A percentile compares a stretch with the other conserved stretches of the same genome.
Evolutionary conservation across 1,139 yeast genomes (phyloP).

Genomic region (Magnusiomyces clavatus): DNA sequence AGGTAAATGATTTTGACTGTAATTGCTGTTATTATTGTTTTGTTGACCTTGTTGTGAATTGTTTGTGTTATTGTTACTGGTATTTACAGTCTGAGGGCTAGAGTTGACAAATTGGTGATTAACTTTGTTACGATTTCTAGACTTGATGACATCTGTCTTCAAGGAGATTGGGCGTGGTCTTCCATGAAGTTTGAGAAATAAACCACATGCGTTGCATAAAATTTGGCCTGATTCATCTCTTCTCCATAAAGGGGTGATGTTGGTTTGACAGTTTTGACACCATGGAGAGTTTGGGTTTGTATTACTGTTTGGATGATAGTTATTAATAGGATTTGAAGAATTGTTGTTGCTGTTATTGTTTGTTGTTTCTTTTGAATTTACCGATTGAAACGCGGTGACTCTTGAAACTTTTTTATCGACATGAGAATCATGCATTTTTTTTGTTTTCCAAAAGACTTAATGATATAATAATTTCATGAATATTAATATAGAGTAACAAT

Average conservation of each 20-base stretch:
- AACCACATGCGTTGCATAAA: conserved; percentile 91
- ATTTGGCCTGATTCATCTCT: conserved; percentile 91
- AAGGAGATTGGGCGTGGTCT: conserved; percentile 85
- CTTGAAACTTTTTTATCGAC: too few relatives aligned
- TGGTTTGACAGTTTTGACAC: conserved; percentile 86
- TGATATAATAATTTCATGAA: too few relatives aligned
- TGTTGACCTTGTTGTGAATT: too few relatives aligned
- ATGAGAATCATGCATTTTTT: too few relatives aligned
- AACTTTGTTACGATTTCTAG: conserved; percentile 72
- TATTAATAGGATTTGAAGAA: background rate
- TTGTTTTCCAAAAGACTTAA: too few relatives aligned
- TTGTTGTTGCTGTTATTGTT: conserved; percentile 1
- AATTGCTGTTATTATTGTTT: too few relatives aligned
- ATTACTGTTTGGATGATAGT: too few relatives aligned
- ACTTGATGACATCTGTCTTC: conserved; percentile 86
- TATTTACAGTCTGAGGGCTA: background rate
- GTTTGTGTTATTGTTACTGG: conserved; percentile 4
- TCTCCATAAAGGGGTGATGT: conserved; percentile 93
- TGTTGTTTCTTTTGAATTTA: background rate
- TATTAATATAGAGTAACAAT: too few relatives aligned
- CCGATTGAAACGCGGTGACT: too few relatives aligned
- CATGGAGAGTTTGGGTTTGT: conserved; percentile 20
- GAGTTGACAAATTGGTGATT: conserved; percentile 19
- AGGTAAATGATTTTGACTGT: too few relatives aligned
- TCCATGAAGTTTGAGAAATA: conserved; percentile 84